Conservation (phyloP, 805 yeast species). For the Scheffersomyces lignosus region DNA sequence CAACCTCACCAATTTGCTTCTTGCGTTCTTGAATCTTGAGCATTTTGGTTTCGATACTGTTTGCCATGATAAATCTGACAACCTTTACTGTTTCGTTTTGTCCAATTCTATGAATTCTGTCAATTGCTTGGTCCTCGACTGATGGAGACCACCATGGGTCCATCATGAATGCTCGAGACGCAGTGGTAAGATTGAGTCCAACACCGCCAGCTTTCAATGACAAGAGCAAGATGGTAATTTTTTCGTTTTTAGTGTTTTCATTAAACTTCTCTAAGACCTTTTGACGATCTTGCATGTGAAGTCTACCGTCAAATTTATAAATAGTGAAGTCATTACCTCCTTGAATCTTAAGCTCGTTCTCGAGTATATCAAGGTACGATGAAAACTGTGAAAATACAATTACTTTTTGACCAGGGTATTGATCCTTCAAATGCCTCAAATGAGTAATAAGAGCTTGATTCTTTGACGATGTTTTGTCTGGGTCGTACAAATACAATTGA, state of each 20-base stretch:
- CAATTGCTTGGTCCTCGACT: constrained; percentile 88
- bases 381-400: constrained; percentile 93
- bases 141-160: constrained; percentile 99
- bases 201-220: constrained; percentile 94
- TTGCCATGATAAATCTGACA: constrained; percentile 75
- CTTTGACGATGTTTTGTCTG: constrained; percentile 66
- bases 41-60: constrained; percentile 87
- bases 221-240: constrained; percentile 55
- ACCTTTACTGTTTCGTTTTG: constrained; percentile 74
- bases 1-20: constrained; percentile 75
- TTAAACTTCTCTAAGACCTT: constrained; percentile 58
- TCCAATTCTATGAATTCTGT: constrained; percentile 88
- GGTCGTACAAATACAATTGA: constrained; percentile 44
- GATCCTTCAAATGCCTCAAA: constrained; percentile 51
- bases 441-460: constrained; percentile 66
- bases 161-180: constrained; percentile 84
- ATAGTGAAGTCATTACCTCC: constrained; percentile 49
- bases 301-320: constrained; percentile 80
- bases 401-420: constrained; percentile 65
- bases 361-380: constrained; percentile 73
- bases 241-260: constrained; percentile 21
- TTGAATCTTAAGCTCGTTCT: constrained; percentile 50
- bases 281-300: constrained; percentile 65
- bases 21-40: constrained; percentile 83
- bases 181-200: constrained; percentile 83